Base-by-base conservation (phyloP, 805 yeast genomes). In the Candida qinlingensis region DNA sequence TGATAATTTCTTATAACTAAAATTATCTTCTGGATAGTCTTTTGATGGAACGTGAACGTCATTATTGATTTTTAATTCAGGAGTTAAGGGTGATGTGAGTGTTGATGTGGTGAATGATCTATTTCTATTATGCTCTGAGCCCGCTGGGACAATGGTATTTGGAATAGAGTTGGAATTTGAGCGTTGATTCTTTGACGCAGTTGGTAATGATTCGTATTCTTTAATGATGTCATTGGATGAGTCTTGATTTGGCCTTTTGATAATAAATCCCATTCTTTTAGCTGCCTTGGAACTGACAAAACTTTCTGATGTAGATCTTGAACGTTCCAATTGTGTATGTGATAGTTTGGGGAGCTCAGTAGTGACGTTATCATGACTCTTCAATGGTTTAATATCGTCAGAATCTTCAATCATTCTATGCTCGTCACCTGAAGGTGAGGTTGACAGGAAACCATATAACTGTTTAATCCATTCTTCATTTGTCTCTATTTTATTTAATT, bases 201-300 rank as follows among this genome's bases (percentile, higher is more conserved):
- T 33, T 26, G 35, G 36, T 8, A 46, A 55, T 47, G 57, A 43
- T 6, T 61, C 58, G 8, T 66, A 52, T 28, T 68, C 67, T 36
- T 67, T 61, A 5, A 58, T 56, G 7, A 66, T 47, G 11, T 48
- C 54, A 33, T 33, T 39, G 19, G 53, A 26, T 28, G 52, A 37
- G 35, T 55, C 61, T 39, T 62, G 73, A 34, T 44, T 51, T 34
- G 61, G 56, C 51, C 63, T 57, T 47, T 77, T 79, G 45, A 79
- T 76, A 37, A 85, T 80, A 46, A 85, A 76, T 0, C 91, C 92
- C 90, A 83, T 85, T 53, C 92, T 70, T 59, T 85, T 80, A 0
- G 87, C 79, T 5, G 88, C 87, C 47, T 81, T 74, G n/a, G 85
- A 75, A 7, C 82, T 70, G n/a, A 69, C 69, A 33, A 69, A 62